Conservation (phyloP, 148 eudicot species). For the Cornus suecica region DNA sequence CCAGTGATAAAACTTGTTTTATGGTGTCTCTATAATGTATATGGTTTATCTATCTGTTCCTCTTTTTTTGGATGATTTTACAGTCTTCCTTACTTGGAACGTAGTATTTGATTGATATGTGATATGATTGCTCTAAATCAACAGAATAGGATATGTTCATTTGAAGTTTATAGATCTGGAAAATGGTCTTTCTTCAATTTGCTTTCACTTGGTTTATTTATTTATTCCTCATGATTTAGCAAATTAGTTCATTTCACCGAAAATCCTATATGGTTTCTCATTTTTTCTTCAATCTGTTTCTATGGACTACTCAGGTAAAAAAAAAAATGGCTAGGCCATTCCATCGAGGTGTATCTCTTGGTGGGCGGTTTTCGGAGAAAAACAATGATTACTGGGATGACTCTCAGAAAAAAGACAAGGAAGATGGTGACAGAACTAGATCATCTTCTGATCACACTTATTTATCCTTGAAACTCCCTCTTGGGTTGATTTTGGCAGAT, state of each 20-base stretch:
- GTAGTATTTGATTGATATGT: background rate
- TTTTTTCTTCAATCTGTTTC: conserved; percentile 13
- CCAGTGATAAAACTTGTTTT: background rate
- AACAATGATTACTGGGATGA: conserved; percentile 63
- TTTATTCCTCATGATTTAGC: conserved; percentile 1
- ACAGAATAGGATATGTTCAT: background rate
- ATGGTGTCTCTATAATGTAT: background rate
- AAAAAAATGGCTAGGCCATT: conserved; percentile 91
- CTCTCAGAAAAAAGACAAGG: conserved; percentile 87
- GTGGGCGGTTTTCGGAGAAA: conserved; percentile 57
- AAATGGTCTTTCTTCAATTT: too few relatives aligned
- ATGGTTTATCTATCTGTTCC: background rate
- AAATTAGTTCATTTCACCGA: conserved; percentile 2
- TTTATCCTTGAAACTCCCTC: conserved; percentile 40
- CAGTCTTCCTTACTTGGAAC: background rate
- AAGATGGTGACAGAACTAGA: conserved; percentile 49
- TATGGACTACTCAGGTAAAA: conserved; percentile 31
- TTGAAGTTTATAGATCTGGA: conserved; percentile 12
- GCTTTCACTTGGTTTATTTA: too few relatives aligned
- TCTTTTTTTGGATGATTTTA: too few relatives aligned
- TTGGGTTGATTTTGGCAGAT: conserved; percentile 42
- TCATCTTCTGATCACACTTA: conserved; percentile 43
- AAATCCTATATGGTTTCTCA: conserved; percentile 4
- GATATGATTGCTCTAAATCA: conserved; percentile 4
- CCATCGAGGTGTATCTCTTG: conserved; percentile 68